Evolutionary conservation across 768 basidiomycete genomes (phyloP), one percentile per base, ranked within the genome.

Genomic region (Auriscalpium vulgare): DNA sequence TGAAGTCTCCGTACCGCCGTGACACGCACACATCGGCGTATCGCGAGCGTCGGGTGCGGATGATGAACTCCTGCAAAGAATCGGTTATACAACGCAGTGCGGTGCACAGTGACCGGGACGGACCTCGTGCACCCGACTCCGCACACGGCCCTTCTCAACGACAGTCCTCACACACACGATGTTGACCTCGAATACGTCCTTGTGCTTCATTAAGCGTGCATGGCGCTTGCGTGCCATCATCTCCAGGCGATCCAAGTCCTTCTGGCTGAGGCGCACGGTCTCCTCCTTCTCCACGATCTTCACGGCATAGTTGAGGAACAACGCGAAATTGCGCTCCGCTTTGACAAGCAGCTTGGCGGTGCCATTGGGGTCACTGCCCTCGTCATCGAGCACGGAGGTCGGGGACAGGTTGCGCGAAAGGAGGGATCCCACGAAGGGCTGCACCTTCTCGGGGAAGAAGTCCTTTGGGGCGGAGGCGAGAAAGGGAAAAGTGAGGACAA

Each of bases 401-500:
- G 82, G 74, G 8, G 84, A 79, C 48, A 97, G 75, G 63, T 93
- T 92, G 53, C 91, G 84, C 0, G 89, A 77, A 11, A 97, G 74
- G 58, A 92, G 78, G 36, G 87, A 89, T 37, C 85, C 83, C 54
- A 94, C 78, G 69, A 98, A 98, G 0, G 95, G 95, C 71, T 98
- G 95, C 3, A 99, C 81, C 70, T 99, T 98, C 57, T 85, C 83
- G 1, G 89, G 85, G 73, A 95, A 99, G 71, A 99, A 98, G 63
- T 90, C 82, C 63, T 87, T 82, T 0, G 93, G 94, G 0, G 94
- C 95, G 1, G 87, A 75, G 49, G 84, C 82, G 69, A 99, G 84
- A 75, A 99, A 97, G 13, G 97, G 97, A 67, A 99, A 98, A 0
- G 94, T 89, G 55, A 97, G 78, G 56, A 97, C 79, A 66, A 93